Evolutionary conservation across 768 basidiomycete genomes (phyloP).

Genomic region (Suillus fuscotomentosus): DNA sequence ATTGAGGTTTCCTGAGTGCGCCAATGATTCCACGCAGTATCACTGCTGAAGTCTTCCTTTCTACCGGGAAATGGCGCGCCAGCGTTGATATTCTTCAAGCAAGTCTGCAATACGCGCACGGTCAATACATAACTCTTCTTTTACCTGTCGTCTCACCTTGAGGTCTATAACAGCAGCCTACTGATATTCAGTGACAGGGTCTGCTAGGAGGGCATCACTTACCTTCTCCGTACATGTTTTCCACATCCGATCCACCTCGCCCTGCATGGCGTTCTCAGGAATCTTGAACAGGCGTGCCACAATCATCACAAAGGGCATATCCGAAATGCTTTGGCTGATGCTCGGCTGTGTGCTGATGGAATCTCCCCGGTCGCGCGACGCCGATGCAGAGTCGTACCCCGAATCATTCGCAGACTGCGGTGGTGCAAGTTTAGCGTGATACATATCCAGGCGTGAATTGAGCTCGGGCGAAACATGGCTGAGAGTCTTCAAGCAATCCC

Average conservation of each 20-base stretch:
- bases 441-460: conserved; percentile 76
- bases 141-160: conserved; percentile 51
- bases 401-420: conserved; percentile 58
- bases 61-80: conserved; percentile 82
- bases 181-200: conserved; percentile 12
- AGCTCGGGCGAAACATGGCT: conserved; percentile 85
- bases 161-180: conserved; percentile 85
- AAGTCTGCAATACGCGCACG: conserved; percentile 50
- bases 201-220: conserved; percentile 8
- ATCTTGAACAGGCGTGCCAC: conserved; percentile 76
- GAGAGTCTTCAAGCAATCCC: conserved; percentile 71
- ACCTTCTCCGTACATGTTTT: conserved; percentile 78
- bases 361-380: conserved; percentile 53
- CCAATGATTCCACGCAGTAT: conserved; percentile 85
- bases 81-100: conserved; percentile 87
- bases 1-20: conserved; percentile 76
- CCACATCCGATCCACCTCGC: conserved; percentile 68
- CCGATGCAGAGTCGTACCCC: conserved; percentile 63
- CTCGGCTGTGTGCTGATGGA: conserved; percentile 40
- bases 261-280: conserved; percentile 61
- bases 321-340: conserved; percentile 47
- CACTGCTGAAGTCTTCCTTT: conserved; percentile 81
- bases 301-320: conserved; percentile 76
- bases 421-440: conserved; percentile 77
- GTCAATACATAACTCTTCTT: background rate